Conservation (phyloP, 179 eudicot genomes). For the Vitellaria paradoxa region DNA sequence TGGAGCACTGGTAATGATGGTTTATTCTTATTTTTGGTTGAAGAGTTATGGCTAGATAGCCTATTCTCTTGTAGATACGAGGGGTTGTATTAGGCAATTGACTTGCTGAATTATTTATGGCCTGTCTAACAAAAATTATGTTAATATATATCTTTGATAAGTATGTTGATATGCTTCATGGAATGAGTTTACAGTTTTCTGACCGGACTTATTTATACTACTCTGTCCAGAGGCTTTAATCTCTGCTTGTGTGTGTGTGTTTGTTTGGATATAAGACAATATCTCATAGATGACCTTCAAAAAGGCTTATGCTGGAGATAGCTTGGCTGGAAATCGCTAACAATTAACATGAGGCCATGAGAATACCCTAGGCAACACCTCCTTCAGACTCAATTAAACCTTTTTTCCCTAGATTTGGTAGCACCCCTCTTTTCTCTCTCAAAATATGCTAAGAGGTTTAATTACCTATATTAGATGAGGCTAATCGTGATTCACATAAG, state of each 20-base stretch:
- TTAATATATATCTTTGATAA: no score
- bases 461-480: no score
- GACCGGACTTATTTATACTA: constrained; percentile 76
- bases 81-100: background rate
- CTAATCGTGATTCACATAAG: no score
- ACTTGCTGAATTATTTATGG: background rate
- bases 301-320: background rate
- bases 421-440: no score
- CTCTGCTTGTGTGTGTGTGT: constrained; percentile 56
- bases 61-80: background rate
- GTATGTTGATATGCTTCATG: constrained; percentile 65
- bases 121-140: constrained; percentile 42
- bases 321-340: background rate
- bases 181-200: constrained; percentile 59
- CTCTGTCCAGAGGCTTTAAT: constrained; percentile 70
- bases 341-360: background rate
- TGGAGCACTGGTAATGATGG: no score
- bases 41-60: background rate
- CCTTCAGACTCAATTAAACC: background rate
- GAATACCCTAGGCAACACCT: background rate
- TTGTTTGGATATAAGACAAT: background rate
- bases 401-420: background rate
- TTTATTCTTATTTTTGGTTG: background rate
- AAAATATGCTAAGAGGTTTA: no score
- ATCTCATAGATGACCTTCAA: background rate